A percentile compares a stretch with the other conserved stretches of the same genome.
Conservation (phyloP, 495 filamentous ascomycete species). For the Neurospora sp. region DNA sequence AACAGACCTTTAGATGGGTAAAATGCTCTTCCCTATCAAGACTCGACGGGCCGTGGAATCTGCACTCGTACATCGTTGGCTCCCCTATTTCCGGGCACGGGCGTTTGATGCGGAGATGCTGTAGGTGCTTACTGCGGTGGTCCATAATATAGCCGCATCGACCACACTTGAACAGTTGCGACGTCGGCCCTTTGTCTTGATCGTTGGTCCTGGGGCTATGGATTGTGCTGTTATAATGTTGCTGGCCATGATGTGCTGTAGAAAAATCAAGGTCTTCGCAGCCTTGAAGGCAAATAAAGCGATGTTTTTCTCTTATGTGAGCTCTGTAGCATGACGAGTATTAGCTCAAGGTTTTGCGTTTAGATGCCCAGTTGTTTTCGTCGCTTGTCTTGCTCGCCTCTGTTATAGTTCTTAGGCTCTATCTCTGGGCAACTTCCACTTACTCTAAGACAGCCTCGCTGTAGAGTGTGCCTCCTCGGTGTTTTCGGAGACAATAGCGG, state of each 20-base stretch:
- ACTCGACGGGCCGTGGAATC: neutral
- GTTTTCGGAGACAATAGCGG: neutral
- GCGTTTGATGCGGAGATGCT: neutral
- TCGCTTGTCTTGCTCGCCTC: neutral
- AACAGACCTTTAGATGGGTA: neutral
- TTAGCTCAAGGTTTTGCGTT: neutral
- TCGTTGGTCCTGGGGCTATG: neutral
- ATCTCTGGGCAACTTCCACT: neutral
- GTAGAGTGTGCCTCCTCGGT: neutral
- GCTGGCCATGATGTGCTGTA: neutral
- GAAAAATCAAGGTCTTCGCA: neutral
- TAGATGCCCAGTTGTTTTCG: neutral
- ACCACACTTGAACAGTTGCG: neutral
- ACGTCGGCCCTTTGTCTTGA: neutral
- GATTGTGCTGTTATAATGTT: neutral
- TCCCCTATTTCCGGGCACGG: neutral
- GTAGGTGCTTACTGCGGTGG: neutral
- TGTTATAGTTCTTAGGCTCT: neutral
- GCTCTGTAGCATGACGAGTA: neutral
- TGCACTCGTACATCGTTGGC: neutral
- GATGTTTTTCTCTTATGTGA: neutral
- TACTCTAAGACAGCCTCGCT: neutral
- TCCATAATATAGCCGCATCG: neutral
- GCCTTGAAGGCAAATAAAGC: neutral
- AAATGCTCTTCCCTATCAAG: neutral